Base-by-base conservation (phyloP, 2,329 filamentous ascomycete species). In the Sphaerostilbella broomeana region DNA sequence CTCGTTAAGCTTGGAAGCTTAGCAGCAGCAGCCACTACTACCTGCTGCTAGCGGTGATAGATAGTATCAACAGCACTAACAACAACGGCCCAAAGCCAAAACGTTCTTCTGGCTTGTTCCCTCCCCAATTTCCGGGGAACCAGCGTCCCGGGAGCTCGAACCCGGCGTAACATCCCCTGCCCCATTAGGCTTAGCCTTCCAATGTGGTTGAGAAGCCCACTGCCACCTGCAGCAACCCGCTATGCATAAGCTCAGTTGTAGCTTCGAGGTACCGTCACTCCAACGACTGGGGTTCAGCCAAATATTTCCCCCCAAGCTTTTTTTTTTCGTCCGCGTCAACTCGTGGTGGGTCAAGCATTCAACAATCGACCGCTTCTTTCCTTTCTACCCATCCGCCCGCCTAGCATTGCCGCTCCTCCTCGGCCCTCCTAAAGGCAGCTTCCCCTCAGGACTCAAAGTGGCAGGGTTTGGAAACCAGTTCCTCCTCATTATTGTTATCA, bases 281-380 rank as follows among this genome's bases (percentile, higher is more conserved):
- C 25, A 26, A 22, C 17, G n/a, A 27, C 34, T 28, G 18, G 34
- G 34, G 34, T 27, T 22, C 29, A 30, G 43, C 44, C 48, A 51
- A 39, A 51, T 34, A 52, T 48, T 47, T 47, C 54, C 55, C 58
- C 58, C 58, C 57, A 56, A 58, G 52, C 55, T 56, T 56, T 59
- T 57, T 47, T 51, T 50, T 36, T 44, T 51, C 13, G 13, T 22
- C 35, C 36, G 31, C 45, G 51, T 50, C 50, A 53, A 46, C 53
- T 53, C 53, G 48, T 53, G 51, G 58, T 61, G 58, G 58, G 57
- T 48, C 56, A 19, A 49, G 28, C 38, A 57, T 61, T 61, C 58
- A 61, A 61, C 58, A 60, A 60, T 59, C 55, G 49, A 53, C 40
- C 47, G 39, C 42, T 29, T 45, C 24, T 30, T 27, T 42, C 40